Evolutionary conservation across 2,329 filamentous ascomycete species (phyloP).

Genomic region (Colletotrichum sp.): DNA sequence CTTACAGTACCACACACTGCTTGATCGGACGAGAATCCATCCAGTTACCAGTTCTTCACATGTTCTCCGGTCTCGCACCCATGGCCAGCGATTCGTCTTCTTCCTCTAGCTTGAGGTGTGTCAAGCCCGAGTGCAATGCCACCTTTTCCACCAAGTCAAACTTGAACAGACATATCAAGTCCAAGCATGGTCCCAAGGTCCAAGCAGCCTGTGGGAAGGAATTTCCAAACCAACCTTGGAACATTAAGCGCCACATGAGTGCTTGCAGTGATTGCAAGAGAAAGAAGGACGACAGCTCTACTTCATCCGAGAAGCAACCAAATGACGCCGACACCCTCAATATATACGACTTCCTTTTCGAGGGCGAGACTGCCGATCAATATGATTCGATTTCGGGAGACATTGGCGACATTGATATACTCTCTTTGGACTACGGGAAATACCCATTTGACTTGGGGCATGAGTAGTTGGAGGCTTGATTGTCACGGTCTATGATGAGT

Average conservation of each 20-base stretch:
- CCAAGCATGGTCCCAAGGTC: background rate
- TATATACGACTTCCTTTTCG: background rate
- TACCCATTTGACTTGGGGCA: too few relatives aligned
- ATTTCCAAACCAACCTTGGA: background rate
- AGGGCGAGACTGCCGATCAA: background rate
- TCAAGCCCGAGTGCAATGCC: fast-evolving
- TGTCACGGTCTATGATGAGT: too few relatives aligned
- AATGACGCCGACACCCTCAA: background rate
- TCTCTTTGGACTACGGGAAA: fast-evolving
- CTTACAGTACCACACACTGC: too few relatives aligned
- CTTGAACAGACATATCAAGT: background rate
- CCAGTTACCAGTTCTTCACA: too few relatives aligned
- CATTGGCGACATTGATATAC: too few relatives aligned
- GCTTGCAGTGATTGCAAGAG: background rate
- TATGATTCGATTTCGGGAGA: background rate
- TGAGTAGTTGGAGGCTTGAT: too few relatives aligned
- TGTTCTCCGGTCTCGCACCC: too few relatives aligned
- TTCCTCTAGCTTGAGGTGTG: background rate
- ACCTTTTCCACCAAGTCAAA: background rate
- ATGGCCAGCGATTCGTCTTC: background rate
- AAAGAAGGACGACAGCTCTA: fast-evolving
- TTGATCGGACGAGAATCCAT: too few relatives aligned
- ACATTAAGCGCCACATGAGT: fast-evolving
- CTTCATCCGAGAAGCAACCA: background rate
- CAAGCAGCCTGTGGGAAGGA: background rate